These are phyloP conservation scores for Marvania coccoides DNA, from an alignment of 139 green algal species.

Conservation along the genomic window DNA sequence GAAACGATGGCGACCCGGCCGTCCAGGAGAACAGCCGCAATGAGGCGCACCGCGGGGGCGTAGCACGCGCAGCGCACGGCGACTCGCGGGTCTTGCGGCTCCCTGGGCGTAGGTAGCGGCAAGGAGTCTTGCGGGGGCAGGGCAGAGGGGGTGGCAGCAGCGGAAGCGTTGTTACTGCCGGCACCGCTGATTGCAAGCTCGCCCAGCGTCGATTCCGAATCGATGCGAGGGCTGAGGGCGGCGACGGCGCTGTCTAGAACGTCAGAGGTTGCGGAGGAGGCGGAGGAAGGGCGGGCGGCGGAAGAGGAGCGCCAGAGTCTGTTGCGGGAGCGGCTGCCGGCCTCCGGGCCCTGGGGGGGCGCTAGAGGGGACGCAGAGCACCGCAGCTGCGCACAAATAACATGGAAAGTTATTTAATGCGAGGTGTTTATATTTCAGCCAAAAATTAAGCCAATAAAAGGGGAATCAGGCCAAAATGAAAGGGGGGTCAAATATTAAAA, in stretches of 20 bases:
- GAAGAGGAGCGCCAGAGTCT: no score
- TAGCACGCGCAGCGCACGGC: constrained; percentile 18
- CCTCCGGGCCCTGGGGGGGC: background rate
- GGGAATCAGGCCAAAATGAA: background rate
- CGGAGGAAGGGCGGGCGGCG: no score
- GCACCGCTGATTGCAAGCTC: background rate
- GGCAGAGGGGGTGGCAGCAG: background rate
- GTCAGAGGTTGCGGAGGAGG: no score
- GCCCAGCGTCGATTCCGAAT: background rate
- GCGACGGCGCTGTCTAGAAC: background rate
- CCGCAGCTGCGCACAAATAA: background rate
- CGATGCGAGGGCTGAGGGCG: no score
- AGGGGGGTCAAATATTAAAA: background rate
- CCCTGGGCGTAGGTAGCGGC: constrained; percentile 11
- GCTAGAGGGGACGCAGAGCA: background rate
- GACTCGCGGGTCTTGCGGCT: constrained; percentile 6
- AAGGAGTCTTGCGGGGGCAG: background rate
- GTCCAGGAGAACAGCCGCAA: constrained; percentile 35
- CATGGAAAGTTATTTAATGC: no score
- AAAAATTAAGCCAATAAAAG: background rate
- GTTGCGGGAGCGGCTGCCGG: background rate
- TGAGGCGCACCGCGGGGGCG: constrained; percentile 10
- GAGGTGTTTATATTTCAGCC: no score
- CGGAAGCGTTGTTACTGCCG: background rate
- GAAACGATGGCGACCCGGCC: constrained; percentile 26